Conservation (phyloP, 495 filamentous ascomycete genomes). For the Evernia prunastri region DNA sequence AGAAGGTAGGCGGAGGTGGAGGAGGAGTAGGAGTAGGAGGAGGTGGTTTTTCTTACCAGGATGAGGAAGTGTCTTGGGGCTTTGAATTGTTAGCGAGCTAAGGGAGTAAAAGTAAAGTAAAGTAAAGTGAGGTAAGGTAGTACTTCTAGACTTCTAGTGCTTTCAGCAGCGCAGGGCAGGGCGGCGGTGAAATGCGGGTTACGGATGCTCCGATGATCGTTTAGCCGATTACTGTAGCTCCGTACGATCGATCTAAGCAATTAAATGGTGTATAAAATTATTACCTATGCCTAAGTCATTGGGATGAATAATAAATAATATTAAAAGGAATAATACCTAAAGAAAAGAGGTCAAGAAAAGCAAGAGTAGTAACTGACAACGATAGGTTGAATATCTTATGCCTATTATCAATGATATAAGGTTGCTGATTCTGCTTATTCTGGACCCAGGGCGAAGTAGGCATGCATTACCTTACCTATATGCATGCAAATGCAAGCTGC, state of each 20-base stretch:
- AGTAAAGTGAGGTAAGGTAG: background rate
- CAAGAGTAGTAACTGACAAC: background rate
- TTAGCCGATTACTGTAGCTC: background rate
- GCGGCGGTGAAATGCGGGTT: conserved; percentile 1
- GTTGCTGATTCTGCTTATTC: background rate
- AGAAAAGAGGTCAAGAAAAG: too few species aligned
- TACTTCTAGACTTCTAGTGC: too few species aligned
- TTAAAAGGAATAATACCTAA: too few species aligned
- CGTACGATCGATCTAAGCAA: background rate
- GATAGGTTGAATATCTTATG: background rate
- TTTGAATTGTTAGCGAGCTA: too few species aligned
- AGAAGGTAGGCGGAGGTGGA: background rate
- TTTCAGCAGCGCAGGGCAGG: background rate
- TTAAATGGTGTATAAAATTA: background rate
- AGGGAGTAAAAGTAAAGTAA: too few species aligned
- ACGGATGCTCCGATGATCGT: conserved; percentile 6
- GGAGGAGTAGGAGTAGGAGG: conserved; percentile 1
- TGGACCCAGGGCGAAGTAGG: background rate
- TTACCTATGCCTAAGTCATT: too few species aligned
- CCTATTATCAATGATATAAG: too few species aligned
- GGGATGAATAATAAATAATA: too few species aligned
- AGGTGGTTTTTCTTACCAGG: conserved; percentile 11
- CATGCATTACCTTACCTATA: conserved; percentile 1
- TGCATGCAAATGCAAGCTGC: conserved; percentile 1
- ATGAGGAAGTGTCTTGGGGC: conserved; percentile 7